Conservation (phyloP, 129 eudicot species). For the Flaveria bidentis region DNA sequence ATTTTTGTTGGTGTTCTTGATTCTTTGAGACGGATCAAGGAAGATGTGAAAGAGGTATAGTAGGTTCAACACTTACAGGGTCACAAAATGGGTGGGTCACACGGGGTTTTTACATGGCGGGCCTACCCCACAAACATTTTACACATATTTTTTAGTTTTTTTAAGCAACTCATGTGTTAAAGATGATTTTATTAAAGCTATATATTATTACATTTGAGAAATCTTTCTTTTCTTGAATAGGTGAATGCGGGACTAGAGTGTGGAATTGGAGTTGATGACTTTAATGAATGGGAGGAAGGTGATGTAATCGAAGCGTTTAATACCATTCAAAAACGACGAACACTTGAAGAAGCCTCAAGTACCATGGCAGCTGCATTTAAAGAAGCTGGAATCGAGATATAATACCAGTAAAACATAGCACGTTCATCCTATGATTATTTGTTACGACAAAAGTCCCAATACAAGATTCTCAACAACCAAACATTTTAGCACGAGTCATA, state of each 20-base stretch:
- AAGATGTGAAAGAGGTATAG: constrained; percentile 86
- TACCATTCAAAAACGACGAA: constrained; percentile 62
- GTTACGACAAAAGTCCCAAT: constrained; percentile 12
- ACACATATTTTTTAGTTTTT: background rate
- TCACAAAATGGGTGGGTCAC: background rate
- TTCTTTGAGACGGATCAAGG: constrained; percentile 90
- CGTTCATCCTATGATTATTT: constrained; percentile 22
- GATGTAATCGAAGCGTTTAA: constrained; percentile 74
- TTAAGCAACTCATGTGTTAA: background rate
- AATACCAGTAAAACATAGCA: constrained; percentile 24
- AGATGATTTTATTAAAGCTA: background rate
- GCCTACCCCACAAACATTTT: background rate
- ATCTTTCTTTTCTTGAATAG: constrained; percentile 44
- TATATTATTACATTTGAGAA: background rate
- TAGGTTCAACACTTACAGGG: background rate
- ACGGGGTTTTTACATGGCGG: too few species aligned
- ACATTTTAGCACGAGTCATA: constrained; percentile 28
- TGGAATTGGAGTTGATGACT: constrained; percentile 79
- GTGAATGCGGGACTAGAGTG: constrained; percentile 91
- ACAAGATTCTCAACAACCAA: constrained; percentile 24
- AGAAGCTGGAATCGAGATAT: constrained; percentile 51
- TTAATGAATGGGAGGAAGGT: constrained; percentile 73
- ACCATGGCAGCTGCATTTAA: constrained; percentile 72
- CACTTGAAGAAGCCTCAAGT: constrained; percentile 95
- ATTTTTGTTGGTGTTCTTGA: constrained; percentile 66